These are phyloP conservation scores for Tanacetum coccineum DNA, from an alignment of 129 eudicot genomes.

Conservation along the genomic window DNA sequence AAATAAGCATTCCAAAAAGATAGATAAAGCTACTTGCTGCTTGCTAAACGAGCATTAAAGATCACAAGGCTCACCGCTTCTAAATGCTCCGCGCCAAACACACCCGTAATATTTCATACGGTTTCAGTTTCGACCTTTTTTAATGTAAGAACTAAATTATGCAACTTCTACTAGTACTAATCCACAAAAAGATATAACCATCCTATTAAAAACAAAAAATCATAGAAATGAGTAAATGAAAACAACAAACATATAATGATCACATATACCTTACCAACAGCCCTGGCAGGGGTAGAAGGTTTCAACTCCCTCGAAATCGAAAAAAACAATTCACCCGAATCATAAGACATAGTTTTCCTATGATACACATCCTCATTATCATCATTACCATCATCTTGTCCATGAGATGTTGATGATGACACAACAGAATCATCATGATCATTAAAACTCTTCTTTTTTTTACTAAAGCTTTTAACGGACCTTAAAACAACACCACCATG, in stretches of 20 bases:
- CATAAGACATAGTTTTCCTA: slow-evolving; percentile 39
- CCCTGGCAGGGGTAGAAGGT: slow-evolving; percentile 67
- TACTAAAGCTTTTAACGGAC: slow-evolving; percentile 49
- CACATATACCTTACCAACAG: slow-evolving; percentile 48
- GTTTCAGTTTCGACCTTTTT: too few species aligned
- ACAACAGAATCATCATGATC: slow-evolving; percentile 14
- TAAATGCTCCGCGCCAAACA: too few species aligned
- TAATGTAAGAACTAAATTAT: too few species aligned
- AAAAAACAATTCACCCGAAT: slow-evolving; percentile 56
- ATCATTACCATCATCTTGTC: background rate
- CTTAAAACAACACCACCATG: slow-evolving; percentile 30
- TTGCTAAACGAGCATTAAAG: too few species aligned
- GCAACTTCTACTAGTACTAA: too few species aligned
- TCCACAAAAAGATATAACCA: too few species aligned
- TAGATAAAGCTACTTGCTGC: too few species aligned
- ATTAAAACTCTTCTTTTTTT: slow-evolving; percentile 17
- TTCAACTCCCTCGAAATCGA: slow-evolving; percentile 67
- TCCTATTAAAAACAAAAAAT: too few species aligned
- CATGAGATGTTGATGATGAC: slow-evolving; percentile 14
- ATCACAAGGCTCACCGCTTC: too few species aligned
- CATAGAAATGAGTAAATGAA: too few species aligned
- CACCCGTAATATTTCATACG: background rate
- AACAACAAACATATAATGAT: too few species aligned
- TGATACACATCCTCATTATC: slow-evolving; percentile 30
- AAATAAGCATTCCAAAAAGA: too few species aligned